Evolutionary conservation across 306 rosid species (phyloP).

Genomic region (Cicer bijugum): DNA sequence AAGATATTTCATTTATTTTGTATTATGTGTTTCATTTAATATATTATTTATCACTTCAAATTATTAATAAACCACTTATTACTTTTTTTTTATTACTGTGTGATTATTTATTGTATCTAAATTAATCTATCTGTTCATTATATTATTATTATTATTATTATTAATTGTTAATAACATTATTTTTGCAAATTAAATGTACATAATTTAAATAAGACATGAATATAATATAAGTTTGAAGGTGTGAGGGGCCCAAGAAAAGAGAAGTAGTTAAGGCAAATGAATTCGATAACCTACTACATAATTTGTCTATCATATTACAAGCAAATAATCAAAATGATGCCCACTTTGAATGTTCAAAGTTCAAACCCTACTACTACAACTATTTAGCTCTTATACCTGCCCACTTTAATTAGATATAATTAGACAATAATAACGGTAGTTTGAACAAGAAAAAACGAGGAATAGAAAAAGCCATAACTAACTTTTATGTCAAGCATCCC

Average conservation of each 20-base stretch:
- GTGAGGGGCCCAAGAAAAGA: constrained; percentile 38
- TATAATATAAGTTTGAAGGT: background rate
- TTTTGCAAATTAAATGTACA: too few species aligned
- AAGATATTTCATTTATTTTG: too few species aligned
- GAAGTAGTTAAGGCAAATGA: constrained; percentile 58
- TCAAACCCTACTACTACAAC: constrained; percentile 5
- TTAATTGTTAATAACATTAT: too few species aligned
- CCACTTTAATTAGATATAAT: constrained; percentile 15
- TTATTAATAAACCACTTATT: too few species aligned
- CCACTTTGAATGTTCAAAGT: constrained; percentile 33
- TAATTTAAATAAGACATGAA: too few species aligned
- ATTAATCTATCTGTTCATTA: too few species aligned
- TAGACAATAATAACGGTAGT: constrained; percentile 4
- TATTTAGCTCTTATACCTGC: constrained; percentile 45
- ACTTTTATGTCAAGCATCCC: constrained; percentile 21
- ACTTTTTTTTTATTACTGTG: too few species aligned
- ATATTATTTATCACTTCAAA: too few species aligned
- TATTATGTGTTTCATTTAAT: too few species aligned
- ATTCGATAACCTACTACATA: constrained; percentile 62
- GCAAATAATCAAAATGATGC: constrained; percentile 28
- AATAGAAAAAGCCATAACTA: constrained; percentile 8
- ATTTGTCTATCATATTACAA: constrained; percentile 17
- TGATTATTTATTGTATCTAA: too few species aligned
- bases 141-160: too few species aligned
- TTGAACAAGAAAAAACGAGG: background rate